Percentiles rank a stretch among this genome's conserved stretches.
phyloP scores from a whole-genome alignment of 345 rosid species.

The Brassica juncea region DNA sequence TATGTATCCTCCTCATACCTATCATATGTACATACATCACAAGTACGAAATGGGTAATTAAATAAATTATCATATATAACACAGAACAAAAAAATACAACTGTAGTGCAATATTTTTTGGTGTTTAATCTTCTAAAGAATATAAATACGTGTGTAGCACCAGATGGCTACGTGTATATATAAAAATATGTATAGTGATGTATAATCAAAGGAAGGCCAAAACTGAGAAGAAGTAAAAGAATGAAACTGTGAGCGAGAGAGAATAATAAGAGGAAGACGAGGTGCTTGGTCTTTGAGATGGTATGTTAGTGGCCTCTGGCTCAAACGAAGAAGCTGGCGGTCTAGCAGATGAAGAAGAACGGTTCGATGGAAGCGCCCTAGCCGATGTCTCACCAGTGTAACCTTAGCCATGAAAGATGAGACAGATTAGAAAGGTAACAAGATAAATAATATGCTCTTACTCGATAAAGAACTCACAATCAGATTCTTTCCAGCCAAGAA shows the following conservation, averaged over 20 bases:
- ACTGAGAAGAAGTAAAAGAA: constrained; percentile 31
- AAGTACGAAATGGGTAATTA: not conserved
- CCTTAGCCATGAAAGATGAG: constrained; percentile 21
- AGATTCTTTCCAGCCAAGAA: constrained; percentile 70
- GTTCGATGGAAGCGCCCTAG: constrained; percentile 43
- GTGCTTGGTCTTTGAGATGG: constrained; percentile 38
- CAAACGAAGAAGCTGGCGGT: constrained; percentile 60
- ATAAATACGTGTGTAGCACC: constrained; percentile 4
- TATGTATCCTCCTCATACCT: no score
- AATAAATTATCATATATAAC: constrained; percentile 17
- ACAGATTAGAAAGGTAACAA: constrained; percentile 5
- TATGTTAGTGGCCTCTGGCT: constrained; percentile 64
- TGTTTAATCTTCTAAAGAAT: constrained; percentile 27
- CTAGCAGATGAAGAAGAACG: constrained; percentile 42
- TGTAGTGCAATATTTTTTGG: not conserved
- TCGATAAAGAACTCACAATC: constrained; percentile 55
- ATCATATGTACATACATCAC: not conserved
- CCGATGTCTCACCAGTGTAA: constrained; percentile 36
- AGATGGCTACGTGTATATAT: not conserved
- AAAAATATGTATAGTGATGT: not conserved
- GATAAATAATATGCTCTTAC: not conserved
- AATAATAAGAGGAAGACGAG: constrained; percentile 26
- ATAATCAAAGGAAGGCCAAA: constrained; percentile 25
- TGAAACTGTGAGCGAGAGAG: constrained; percentile 26
- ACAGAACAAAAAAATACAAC: not conserved